A percentile compares a stretch with the other conserved stretches of the same genome.
Conservation (phyloP, 805 yeast species). For the Hanseniaspora occidentalis region DNA sequence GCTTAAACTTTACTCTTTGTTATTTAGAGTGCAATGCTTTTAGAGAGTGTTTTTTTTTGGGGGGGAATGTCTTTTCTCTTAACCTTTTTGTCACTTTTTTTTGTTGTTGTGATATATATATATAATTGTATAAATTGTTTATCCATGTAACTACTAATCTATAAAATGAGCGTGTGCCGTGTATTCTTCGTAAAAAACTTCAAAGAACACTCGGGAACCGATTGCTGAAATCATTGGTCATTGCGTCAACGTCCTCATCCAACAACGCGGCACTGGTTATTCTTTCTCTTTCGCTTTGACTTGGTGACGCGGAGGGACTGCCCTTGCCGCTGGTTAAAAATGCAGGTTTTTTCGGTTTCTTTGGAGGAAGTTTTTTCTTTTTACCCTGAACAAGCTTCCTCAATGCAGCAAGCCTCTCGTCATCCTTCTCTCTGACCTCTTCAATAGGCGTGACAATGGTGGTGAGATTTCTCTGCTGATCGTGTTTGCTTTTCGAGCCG, state of each 20-base stretch:
- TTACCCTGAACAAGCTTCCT: constrained; percentile 9
- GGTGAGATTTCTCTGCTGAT: constrained; percentile 18
- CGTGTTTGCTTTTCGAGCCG: neutral
- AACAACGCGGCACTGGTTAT: constrained; percentile 22
- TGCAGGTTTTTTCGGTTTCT: constrained; percentile 54
- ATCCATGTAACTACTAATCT: too few relatives aligned
- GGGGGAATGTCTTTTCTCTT: neutral
- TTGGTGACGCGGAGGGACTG: too few relatives aligned
- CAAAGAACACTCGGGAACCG: constrained; percentile 51
- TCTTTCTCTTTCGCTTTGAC: neutral
- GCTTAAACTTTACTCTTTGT: neutral
- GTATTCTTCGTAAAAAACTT: constrained; percentile 3
- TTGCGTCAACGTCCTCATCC: constrained; percentile 38
- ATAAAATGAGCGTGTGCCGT: too few relatives aligned
- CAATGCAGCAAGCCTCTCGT: neutral
- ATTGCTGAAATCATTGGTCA: constrained; percentile 43
- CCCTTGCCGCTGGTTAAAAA: constrained; percentile 22
- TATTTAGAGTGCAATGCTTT: neutral
- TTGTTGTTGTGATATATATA: neutral
- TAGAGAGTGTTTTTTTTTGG: neutral
- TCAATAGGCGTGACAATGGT: constrained; percentile 7
- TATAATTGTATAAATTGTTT: constrained; percentile 1
- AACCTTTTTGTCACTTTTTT: neutral
- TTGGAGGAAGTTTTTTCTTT: constrained; percentile 35
- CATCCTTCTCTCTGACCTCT: constrained; percentile 8